These are phyloP conservation scores for Paramecium pentaurelia DNA, from an alignment of 73 alveolate species.

Conservation along the genomic window DNA sequence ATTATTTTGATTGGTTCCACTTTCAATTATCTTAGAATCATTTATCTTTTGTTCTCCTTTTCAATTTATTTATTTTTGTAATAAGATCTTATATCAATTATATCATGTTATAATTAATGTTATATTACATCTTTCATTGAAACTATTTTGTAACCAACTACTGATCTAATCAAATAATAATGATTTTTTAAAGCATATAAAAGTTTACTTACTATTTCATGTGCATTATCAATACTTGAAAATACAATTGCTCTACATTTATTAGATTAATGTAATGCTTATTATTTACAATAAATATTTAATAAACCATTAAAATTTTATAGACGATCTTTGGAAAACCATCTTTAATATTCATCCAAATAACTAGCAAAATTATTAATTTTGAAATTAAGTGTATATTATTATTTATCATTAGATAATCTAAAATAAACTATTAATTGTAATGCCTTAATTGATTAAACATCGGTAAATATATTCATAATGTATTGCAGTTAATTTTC, in stretches of 20 bases:
- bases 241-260: not conserved
- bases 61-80: not conserved
- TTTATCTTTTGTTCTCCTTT: not conserved
- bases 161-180: not conserved
- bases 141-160: slow-evolving; percentile 1
- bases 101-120: not conserved
- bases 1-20: not conserved
- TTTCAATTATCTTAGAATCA: not conserved
- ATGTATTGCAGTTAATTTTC: not conserved
- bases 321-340: not conserved
- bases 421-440: not conserved
- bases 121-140: not conserved
- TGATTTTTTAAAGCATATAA: not conserved
- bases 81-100: not conserved
- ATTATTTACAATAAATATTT: not conserved
- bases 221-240: not conserved
- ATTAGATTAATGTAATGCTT: not conserved
- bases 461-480: not conserved
- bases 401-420: not conserved
- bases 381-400: not conserved
- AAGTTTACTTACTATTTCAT: not conserved
- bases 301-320: not conserved
- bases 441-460: not conserved
- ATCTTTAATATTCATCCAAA: not conserved
- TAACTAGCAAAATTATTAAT: not conserved